Evolutionary conservation across 2,329 filamentous ascomycete genomes (phyloP).

Genomic region (Epichloe scottii): DNA sequence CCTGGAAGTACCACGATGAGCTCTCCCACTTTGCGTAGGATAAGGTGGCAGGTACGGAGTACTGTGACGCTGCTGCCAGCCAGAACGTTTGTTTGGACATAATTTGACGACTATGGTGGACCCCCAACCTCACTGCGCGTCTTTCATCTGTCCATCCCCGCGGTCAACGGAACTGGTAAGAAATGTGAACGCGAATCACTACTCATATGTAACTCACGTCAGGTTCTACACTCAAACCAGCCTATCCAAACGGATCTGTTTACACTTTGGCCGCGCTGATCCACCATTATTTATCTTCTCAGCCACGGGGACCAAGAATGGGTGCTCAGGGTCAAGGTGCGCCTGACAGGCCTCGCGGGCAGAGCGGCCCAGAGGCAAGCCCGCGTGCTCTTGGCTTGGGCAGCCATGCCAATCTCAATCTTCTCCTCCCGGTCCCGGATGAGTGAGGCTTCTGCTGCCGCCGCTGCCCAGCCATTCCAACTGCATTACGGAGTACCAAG

Average conservation of each 20-base stretch:
- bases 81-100: background rate
- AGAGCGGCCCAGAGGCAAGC: background rate
- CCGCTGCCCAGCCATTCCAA: conserved; percentile 1
- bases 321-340: conserved; percentile 1
- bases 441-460: background rate
- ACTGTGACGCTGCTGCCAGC: background rate
- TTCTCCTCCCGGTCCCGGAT: background rate
- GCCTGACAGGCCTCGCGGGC: conserved; percentile 1
- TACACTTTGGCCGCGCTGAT: background rate
- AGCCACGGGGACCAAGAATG: background rate
- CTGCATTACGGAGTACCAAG: background rate
- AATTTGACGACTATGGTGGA: background rate
- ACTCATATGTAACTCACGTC: no score
- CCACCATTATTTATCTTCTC: background rate
- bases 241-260: background rate
- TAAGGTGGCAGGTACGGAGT: no score
- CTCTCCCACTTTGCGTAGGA: no score
- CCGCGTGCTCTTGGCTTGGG: conserved; percentile 5
- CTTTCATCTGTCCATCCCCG: conserved; percentile 2
- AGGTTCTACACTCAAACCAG: background rate
- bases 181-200: no score
- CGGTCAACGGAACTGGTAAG: background rate
- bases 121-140: background rate
- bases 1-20: no score
- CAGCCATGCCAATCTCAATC: background rate